phyloP scores from a whole-genome alignment of 2,329 filamentous ascomycete species.

The Phyllosticta citriasiana region DNA sequence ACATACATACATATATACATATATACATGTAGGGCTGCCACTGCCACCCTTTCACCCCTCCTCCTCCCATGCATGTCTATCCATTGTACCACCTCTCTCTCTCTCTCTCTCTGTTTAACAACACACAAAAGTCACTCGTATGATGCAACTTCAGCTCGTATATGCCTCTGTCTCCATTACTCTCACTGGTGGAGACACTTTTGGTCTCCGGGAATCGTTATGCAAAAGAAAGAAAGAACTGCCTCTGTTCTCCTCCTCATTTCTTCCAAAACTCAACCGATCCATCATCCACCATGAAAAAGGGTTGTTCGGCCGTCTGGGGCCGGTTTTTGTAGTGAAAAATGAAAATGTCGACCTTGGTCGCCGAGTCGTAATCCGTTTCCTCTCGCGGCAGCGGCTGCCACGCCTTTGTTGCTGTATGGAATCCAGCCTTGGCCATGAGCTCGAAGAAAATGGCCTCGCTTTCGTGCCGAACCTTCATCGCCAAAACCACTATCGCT shows the following conservation, averaged over 20 bases:
- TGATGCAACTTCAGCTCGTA: neutral
- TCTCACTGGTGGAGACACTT: neutral
- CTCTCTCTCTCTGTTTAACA: no score
- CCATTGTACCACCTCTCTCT: no score
- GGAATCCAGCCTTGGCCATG: conserved; percentile 24
- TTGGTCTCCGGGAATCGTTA: neutral
- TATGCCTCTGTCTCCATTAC: neutral
- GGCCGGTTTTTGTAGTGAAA: conserved; percentile 1
- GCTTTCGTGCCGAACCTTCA: conserved; percentile 58
- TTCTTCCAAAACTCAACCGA: neutral
- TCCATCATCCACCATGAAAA: neutral
- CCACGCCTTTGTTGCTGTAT: neutral
- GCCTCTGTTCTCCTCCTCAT: neutral
- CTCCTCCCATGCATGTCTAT: no score
- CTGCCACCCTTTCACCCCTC: no score
- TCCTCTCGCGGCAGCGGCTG: conserved; percentile 1
- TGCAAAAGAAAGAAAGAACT: neutral
- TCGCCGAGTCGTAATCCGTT: neutral
- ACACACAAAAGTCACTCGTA: no score
- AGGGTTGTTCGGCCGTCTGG: neutral
- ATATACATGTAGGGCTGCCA: no score
- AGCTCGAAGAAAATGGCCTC: conserved; percentile 58
- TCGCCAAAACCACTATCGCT: conserved; percentile 47
- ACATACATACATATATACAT: no score
- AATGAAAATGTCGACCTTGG: conserved; percentile 9